Evolutionary conservation across 1,284 basidiomycete genomes (phyloP).

Genomic region (Trichosporon inkin): DNA sequence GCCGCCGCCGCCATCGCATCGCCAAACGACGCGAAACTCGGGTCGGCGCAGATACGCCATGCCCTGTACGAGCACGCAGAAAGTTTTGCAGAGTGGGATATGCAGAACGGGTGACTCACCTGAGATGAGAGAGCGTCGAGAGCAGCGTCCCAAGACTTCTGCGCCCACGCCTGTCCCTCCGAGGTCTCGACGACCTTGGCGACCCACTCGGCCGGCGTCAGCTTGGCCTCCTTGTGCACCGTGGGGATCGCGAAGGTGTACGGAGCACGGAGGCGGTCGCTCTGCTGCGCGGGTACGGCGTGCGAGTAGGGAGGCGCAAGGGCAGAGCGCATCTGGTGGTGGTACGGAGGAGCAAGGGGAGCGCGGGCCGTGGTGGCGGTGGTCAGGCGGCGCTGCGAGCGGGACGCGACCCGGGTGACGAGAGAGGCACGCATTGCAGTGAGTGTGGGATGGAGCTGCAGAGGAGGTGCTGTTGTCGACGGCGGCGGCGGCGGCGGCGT

Average conservation of each 20-base stretch:
- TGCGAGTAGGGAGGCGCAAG: slow-evolving; percentile 23
- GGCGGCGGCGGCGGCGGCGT: too few species aligned
- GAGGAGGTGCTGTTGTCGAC: neutral
- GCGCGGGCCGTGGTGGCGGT: slow-evolving; percentile 18
- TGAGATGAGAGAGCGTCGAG: slow-evolving; percentile 17
- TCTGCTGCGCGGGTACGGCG: slow-evolving; percentile 8
- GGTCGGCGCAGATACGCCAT: neutral
- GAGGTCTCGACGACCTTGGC: slow-evolving; percentile 13
- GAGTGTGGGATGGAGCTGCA: neutral
- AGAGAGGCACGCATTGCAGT: slow-evolving; percentile 20
- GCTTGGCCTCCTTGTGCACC: neutral
- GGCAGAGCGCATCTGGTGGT: slow-evolving; percentile 17
- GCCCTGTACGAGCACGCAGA: neutral
- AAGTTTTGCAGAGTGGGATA: neutral
- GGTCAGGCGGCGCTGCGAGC: slow-evolving; percentile 22
- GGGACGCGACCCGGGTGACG: slow-evolving; percentile 17
- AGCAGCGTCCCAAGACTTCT: slow-evolving; percentile 12
- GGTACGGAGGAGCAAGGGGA: slow-evolving; percentile 22
- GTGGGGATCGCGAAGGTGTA: slow-evolving; percentile 19
- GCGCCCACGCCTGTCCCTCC: slow-evolving; percentile 18
- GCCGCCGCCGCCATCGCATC: neutral
- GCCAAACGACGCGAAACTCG: neutral
- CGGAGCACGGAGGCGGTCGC: slow-evolving; percentile 17
- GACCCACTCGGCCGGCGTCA: slow-evolving; percentile 17
- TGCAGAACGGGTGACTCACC: slow-evolving; percentile 10